Evolutionary conservation across 2,329 filamentous ascomycete species (phyloP).

Genomic region (Sordariomycetes sp.): DNA sequence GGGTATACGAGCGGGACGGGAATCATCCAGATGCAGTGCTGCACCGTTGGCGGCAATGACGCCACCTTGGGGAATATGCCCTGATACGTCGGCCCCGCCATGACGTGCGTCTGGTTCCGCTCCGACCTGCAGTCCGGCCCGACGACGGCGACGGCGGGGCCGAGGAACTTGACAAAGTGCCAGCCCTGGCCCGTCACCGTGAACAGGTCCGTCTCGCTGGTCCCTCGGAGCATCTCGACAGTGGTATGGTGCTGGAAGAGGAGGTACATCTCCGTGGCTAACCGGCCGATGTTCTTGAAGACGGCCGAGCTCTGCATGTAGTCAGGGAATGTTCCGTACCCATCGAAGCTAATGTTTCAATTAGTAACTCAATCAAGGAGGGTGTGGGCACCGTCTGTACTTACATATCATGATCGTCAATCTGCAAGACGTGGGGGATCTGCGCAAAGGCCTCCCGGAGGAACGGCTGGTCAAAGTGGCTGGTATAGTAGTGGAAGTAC

Average conservation of each 20-base stretch:
- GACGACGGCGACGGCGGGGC: slow-evolving; percentile 78
- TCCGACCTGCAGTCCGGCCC: slow-evolving; percentile 89
- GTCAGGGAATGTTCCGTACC: slow-evolving; percentile 91
- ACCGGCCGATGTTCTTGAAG: slow-evolving; percentile 94
- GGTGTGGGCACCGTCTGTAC: slow-evolving; percentile 20
- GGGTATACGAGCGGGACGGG: slow-evolving; percentile 87
- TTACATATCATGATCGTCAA: slow-evolving; percentile 97
- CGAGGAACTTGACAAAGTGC: slow-evolving; percentile 97
- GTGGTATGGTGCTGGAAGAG: slow-evolving; percentile 98
- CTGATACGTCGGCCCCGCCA: slow-evolving; percentile 94
- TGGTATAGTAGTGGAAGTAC: slow-evolving; percentile 98
- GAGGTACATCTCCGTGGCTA: slow-evolving; percentile 95
- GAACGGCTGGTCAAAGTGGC: slow-evolving; percentile 94
- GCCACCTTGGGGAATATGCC: slow-evolving; percentile 94
- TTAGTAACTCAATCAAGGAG: background rate
- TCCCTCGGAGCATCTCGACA: slow-evolving; percentile 79
- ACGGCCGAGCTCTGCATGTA: slow-evolving; percentile 97
- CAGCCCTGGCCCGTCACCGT: slow-evolving; percentile 94
- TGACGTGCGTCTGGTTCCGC: slow-evolving; percentile 76
- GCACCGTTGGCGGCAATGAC: slow-evolving; percentile 77
- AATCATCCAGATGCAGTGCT: slow-evolving; percentile 95
- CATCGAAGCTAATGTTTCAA: slow-evolving; percentile 60
- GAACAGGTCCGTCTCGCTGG: slow-evolving; percentile 85
- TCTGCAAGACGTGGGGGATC: slow-evolving; percentile 83
- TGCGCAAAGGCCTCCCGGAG: slow-evolving; percentile 92